Percentiles rank a stretch among this genome's conserved stretches.
Conservation (phyloP, 441 rosid genomes). For the Gossypium schwendimanii region DNA sequence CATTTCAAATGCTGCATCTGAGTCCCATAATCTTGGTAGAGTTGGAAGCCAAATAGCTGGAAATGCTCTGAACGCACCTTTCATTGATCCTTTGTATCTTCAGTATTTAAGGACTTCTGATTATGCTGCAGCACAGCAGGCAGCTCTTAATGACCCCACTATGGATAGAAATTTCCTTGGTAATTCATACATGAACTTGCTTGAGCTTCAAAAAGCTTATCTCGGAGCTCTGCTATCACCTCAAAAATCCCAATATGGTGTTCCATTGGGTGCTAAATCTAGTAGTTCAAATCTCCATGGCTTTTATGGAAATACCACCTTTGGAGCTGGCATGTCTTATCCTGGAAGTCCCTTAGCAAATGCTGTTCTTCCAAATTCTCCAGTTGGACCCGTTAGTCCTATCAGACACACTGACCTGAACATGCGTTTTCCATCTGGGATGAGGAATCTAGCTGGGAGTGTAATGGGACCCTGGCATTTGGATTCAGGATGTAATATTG, state of each 20-base stretch:
- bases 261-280: slow-evolving; percentile 43
- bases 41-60: slow-evolving; percentile 45
- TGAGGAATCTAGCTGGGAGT: slow-evolving; percentile 47
- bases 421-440: slow-evolving; percentile 45
- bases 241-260: slow-evolving; percentile 59
- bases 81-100: slow-evolving; percentile 36
- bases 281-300: slow-evolving; percentile 49
- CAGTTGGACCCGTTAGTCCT: slow-evolving; percentile 56
- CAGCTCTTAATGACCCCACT: slow-evolving; percentile 43
- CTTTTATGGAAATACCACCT: slow-evolving; percentile 52
- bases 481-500: slow-evolving; percentile 38
- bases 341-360: slow-evolving; percentile 66
- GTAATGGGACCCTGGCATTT: slow-evolving; percentile 60
- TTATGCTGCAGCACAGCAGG: slow-evolving; percentile 44
- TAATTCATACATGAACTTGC: slow-evolving; percentile 48
- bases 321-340: slow-evolving; percentile 55
- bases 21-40: slow-evolving; percentile 40
- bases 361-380: slow-evolving; percentile 50
- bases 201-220: slow-evolving; percentile 66
- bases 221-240: slow-evolving; percentile 47
- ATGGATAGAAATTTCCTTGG: slow-evolving; percentile 49
- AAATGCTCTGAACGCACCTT: slow-evolving; percentile 49
- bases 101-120: slow-evolving; percentile 35
- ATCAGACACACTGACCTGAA: slow-evolving; percentile 54
- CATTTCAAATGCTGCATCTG: slow-evolving; percentile 31